Evolutionary conservation across 1,139 yeast genomes (phyloP).

Genomic region (Candida labiduridarum): DNA sequence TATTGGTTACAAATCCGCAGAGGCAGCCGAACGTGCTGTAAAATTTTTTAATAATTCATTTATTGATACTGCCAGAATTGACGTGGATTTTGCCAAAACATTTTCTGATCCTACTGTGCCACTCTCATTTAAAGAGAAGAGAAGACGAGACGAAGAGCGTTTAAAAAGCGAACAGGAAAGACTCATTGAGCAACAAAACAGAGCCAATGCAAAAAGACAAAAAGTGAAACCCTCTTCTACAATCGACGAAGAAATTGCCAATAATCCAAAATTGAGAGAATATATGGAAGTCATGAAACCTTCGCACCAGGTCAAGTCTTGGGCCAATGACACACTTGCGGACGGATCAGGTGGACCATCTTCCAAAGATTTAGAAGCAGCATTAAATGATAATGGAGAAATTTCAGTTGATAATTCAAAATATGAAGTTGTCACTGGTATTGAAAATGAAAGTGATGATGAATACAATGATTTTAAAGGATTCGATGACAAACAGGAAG

Average conservation of each 20-base stretch:
- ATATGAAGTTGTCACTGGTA: constrained; percentile 31
- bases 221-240: constrained; percentile 26
- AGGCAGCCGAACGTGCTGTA: constrained; percentile 81
- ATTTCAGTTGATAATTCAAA: constrained; percentile 14
- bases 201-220: constrained; percentile 24
- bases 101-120: constrained; percentile 84
- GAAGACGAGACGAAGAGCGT: constrained; percentile 55
- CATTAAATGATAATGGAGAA: constrained; percentile 31
- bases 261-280: constrained; percentile 73
- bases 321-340: constrained; percentile 74
- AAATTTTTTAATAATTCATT: constrained; percentile 74
- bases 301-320: constrained; percentile 59
- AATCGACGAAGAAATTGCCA: constrained; percentile 60
- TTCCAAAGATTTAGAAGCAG: constrained; percentile 41
- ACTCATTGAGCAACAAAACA: constrained; percentile 46
- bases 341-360: constrained; percentile 57
- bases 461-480: constrained; percentile 60
- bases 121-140: constrained; percentile 66
- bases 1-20: constrained; percentile 72
- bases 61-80: constrained; percentile 79
- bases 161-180: constrained; percentile 58
- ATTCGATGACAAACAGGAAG: constrained; percentile 26
- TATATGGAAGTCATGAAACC: constrained; percentile 85
- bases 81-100: constrained; percentile 81
- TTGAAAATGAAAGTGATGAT: constrained; percentile 61